Base-by-base conservation (phyloP, 2,329 filamentous ascomycete genomes). In the Pseudocercospora pini-densiflorae region DNA sequence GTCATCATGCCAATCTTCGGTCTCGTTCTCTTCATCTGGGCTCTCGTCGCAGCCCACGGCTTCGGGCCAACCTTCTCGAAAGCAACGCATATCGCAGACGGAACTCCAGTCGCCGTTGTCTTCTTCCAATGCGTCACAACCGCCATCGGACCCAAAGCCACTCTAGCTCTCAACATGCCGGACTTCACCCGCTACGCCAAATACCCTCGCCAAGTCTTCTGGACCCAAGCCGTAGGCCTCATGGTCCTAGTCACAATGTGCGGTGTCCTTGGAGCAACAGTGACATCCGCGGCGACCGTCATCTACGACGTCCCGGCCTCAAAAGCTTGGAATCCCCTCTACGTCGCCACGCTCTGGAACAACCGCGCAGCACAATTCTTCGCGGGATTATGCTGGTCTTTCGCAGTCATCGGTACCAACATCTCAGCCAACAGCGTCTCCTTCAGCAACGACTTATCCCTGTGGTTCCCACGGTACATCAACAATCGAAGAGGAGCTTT, bases 1-100 rank as follows among this genome's bases (percentile, higher is more conserved):
- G 68, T 81, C 12, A 75, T 81, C 45, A 78, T 88, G 14, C 87
- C 88, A 0, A 78, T 87, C 21, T 84, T 86, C 1, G 88, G 87
- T 73, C 81, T 90, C 65, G 86, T 85, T 1, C 88, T 88, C 23
- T 81, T 90, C 72, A 84, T 87, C 49, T 90, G 88, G 87, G 85
- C 85, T 3, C 83, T 90, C 65, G 82, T 84, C 2, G 78, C 81
- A 3, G 85, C 85, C 60, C 84, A 85, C 3, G 83, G 54, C 7
- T 58, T 23, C 24, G 69, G 71, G 8, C 68, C 68, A 5, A 71
- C 67, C 3, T 72, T 72, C 59, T 68, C 63, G 8, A 68, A 68
- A 53, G 67, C 71, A 2, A 72, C 70, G 1, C 47, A 59, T 1
- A 70, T 72, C 24, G 62, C 62, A 7, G 61, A 67, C 21, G 69